These are phyloP conservation scores for Meyerozyma smithsonii DNA, from an alignment of 1,139 yeast species.

Conservation along the genomic window DNA sequence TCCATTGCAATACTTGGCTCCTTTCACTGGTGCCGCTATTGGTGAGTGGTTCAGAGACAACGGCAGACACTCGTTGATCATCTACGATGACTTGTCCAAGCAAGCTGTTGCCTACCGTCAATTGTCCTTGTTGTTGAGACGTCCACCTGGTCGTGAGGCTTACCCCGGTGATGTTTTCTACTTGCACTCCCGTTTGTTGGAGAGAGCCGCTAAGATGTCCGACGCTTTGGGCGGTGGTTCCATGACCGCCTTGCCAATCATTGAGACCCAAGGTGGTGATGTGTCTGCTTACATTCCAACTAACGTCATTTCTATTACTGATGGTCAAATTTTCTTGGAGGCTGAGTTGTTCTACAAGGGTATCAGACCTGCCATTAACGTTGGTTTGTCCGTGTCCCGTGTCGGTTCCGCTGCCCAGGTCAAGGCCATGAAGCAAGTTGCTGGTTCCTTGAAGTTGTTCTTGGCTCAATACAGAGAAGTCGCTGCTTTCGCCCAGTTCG, in stretches of 20 bases:
- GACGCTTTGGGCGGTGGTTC: slow-evolving; percentile 89
- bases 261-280: slow-evolving; percentile 99
- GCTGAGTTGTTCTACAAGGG: slow-evolving; percentile 99
- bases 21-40: slow-evolving; percentile 99
- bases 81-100: slow-evolving; percentile 97
- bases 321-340: slow-evolving; percentile 98
- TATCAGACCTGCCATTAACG: slow-evolving; percentile 99
- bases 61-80: slow-evolving; percentile 94
- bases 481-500: slow-evolving; percentile 99
- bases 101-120: slow-evolving; percentile 99
- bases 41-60: slow-evolving; percentile 99
- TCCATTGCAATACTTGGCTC: slow-evolving; percentile 99
- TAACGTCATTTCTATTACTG: slow-evolving; percentile 94
- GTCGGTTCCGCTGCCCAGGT: slow-evolving; percentile 99
- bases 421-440: slow-evolving; percentile 99
- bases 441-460: slow-evolving; percentile 99
- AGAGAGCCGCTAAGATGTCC: slow-evolving; percentile 97
- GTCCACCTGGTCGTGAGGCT: slow-evolving; percentile 97
- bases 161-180: slow-evolving; percentile 97
- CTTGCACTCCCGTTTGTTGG: slow-evolving; percentile 93
- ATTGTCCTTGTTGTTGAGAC: slow-evolving; percentile 93
- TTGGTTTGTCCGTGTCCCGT: slow-evolving; percentile 99
- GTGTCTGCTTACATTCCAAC: slow-evolving; percentile 97
- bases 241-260: slow-evolving; percentile 91
- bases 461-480: slow-evolving; percentile 99